Evolutionary conservation across 1,284 basidiomycete genomes (phyloP).

Genomic region (Moesziomyces parantarcticus): DNA sequence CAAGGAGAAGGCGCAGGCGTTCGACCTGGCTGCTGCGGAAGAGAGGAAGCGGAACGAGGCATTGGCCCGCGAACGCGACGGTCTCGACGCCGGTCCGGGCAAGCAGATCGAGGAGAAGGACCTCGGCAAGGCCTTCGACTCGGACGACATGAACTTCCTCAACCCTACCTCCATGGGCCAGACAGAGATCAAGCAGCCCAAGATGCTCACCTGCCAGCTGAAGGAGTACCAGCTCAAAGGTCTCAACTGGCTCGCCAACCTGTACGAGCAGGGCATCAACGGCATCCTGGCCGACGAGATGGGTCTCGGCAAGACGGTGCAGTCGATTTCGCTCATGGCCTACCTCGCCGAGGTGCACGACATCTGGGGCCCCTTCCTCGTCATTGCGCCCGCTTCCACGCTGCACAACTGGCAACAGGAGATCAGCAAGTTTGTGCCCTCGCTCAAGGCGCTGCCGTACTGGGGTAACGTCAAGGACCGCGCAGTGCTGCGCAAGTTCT

Average conservation of each 20-base stretch:
- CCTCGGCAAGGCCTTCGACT: conserved; percentile 64
- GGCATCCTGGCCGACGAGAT: conserved; percentile 81
- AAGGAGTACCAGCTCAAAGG: conserved; percentile 99
- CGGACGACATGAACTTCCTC: conserved; percentile 98
- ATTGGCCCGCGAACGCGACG: conserved; percentile 48
- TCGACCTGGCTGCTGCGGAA: conserved; percentile 83
- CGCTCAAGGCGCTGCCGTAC: conserved; percentile 93
- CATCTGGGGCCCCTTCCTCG: conserved; percentile 99
- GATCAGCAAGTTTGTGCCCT: conserved; percentile 92
- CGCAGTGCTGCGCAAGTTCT: conserved; percentile 92
- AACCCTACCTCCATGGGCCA: conserved; percentile 90
- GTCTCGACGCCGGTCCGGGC: conserved; percentile 26
- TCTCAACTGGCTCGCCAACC: conserved; percentile 95
- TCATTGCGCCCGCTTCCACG: conserved; percentile 96
- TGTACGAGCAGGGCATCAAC: conserved; percentile 95
- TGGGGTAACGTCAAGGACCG: conserved; percentile 99
- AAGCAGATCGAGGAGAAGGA: conserved; percentile 56
- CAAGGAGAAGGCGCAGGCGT: conserved; percentile 82
- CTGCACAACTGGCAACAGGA: conserved; percentile 99
- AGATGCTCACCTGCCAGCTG: conserved; percentile 94
- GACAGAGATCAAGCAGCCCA: conserved; percentile 87
- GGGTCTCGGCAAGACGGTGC: conserved; percentile 83
- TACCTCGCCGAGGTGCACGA: conserved; percentile 97
- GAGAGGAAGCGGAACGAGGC: conserved; percentile 78
- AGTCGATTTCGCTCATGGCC: conserved; percentile 95